Percentiles rank a stretch among this genome's conserved stretches.
Evolutionary conservation across 805 yeast species (phyloP).

Genomic region (Candida silvicultrix): DNA sequence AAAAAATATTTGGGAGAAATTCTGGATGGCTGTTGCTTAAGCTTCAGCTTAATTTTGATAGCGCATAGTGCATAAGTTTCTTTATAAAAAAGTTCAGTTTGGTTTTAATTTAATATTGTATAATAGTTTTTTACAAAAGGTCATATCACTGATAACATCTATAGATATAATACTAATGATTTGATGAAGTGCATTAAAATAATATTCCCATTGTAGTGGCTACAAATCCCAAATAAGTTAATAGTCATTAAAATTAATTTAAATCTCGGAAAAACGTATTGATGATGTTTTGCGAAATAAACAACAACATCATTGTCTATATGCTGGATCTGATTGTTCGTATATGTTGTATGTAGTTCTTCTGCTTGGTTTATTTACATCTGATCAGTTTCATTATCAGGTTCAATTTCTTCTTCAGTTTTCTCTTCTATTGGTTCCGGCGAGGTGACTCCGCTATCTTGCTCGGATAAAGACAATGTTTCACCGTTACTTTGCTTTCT

Average conservation of each 20-base stretch:
- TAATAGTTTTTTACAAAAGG: not conserved
- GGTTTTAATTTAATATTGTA: not conserved
- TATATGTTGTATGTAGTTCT: not conserved
- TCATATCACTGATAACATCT: not conserved
- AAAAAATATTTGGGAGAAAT: conserved; percentile 45
- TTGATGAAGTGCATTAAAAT: not conserved
- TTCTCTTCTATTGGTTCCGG: not conserved
- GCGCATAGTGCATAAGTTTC: not conserved
- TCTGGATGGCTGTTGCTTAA: conserved; percentile 33
- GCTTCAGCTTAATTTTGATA: too few species aligned
- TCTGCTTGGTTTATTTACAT: not conserved
- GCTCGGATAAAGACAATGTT: not conserved
- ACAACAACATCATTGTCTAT: not conserved
- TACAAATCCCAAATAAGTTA: not conserved
- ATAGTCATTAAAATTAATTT: not conserved
- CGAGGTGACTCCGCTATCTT: not conserved
- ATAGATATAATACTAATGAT: not conserved
- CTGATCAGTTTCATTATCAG: not conserved
- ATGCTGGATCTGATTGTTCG: not conserved
- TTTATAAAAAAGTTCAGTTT: not conserved
- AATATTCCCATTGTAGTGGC: not conserved
- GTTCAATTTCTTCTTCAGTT: not conserved
- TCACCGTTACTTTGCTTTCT: conserved; percentile 10
- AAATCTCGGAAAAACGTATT: not conserved
- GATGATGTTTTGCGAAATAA: not conserved